A percentile compares a stretch with the other conserved stretches of the same genome.
phyloP scores from a whole-genome alignment of 148 eudicot species.

The Heliamphora exappendiculata region DNA sequence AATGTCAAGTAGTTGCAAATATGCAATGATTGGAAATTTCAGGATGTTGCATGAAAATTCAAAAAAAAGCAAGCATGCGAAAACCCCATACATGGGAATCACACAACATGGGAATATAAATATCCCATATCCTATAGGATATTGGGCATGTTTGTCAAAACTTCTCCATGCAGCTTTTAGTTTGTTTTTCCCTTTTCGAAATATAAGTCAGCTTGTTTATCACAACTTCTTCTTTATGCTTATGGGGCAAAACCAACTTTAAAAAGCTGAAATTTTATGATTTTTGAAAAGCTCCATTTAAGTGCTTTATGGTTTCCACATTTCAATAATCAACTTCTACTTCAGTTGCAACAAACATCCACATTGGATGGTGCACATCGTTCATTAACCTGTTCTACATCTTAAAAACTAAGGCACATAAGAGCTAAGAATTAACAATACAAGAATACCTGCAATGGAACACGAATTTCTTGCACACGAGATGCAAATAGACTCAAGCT shows the following conservation, averaged over 20 bases:
- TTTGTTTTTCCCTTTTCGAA: no score
- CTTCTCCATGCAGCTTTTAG: no score
- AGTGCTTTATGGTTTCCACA: no score
- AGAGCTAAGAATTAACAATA: slow-evolving; percentile 6
- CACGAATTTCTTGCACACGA: slow-evolving; percentile 97
- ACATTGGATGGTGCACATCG: background rate
- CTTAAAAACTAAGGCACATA: background rate
- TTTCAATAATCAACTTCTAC: no score
- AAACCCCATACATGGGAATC: background rate
- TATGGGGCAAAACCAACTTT: no score
- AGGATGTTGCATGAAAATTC: background rate
- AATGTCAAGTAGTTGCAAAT: background rate
- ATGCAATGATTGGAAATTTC: background rate
- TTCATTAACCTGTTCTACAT: background rate
- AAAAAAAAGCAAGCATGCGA: slow-evolving; percentile 1
- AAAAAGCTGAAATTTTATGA: no score
- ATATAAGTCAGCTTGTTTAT: no score
- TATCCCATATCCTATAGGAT: no score
- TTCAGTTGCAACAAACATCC: background rate
- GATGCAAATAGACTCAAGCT: slow-evolving; percentile 98
- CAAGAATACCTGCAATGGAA: slow-evolving; percentile 77
- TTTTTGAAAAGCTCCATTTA: no score
- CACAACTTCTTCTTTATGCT: no score
- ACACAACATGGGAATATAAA: background rate
- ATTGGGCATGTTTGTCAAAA: no score